These are phyloP conservation scores for Chrysanthemum makinoi DNA, from an alignment of 129 eudicot genomes.

Conservation along the genomic window DNA sequence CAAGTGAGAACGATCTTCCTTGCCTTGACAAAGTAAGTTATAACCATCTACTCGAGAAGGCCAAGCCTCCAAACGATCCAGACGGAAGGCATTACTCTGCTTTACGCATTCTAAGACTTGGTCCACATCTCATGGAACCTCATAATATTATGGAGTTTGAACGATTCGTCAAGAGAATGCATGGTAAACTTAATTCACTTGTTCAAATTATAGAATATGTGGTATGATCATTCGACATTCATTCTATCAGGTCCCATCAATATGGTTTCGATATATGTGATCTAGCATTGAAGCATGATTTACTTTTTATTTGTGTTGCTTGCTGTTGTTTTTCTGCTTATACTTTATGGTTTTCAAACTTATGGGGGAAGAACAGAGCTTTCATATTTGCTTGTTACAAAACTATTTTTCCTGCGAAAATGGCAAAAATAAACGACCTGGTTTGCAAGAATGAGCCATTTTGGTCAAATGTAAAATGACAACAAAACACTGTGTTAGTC, in stretches of 20 bases:
- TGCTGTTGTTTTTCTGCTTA: not conserved
- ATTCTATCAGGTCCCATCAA: not conserved
- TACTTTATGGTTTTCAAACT: not conserved
- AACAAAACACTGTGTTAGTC: no score
- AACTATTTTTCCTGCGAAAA: not conserved
- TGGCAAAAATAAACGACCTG: not conserved
- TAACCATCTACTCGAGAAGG: conserved; percentile 68
- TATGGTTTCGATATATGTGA: not conserved
- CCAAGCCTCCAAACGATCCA: conserved; percentile 85
- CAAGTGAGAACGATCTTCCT: conserved; percentile 68
- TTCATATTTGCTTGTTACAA: not conserved
- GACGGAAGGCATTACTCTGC: conserved; percentile 74
- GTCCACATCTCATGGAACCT: conserved; percentile 71
- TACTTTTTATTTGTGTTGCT: not conserved
- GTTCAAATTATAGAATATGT: not conserved
- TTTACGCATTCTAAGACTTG: conserved; percentile 65
- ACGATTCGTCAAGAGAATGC: conserved; percentile 94
- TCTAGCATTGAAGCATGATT: not conserved
- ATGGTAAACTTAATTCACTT: conserved; percentile 49
- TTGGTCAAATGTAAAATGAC: no score
- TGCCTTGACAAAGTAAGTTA: conserved; percentile 74
- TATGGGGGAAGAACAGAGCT: not conserved
- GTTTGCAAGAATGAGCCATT: no score
- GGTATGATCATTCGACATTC: not conserved
- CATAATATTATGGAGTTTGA: conserved; percentile 76